Evolutionary conservation across 2,329 filamentous ascomycete genomes (phyloP).

Genomic region (Alternaria sp.): DNA sequence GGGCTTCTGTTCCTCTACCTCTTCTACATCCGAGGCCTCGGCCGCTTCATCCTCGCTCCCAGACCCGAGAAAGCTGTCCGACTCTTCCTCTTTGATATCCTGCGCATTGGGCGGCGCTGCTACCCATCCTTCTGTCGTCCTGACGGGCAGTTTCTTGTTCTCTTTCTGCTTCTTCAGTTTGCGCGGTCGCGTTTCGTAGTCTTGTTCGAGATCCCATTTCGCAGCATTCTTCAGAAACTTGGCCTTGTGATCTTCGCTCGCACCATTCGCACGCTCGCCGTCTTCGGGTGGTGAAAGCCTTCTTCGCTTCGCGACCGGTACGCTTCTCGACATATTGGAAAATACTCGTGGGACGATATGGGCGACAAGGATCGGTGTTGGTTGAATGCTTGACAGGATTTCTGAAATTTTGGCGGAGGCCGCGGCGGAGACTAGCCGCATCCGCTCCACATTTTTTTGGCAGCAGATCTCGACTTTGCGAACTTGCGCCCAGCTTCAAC

Average conservation of each 20-base stretch:
- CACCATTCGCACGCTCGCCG: slow-evolving; percentile 24
- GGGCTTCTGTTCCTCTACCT: slow-evolving; percentile 62
- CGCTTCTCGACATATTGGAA: slow-evolving; percentile 39
- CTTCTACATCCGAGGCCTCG: slow-evolving; percentile 53
- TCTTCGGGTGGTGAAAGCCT: slow-evolving; percentile 48
- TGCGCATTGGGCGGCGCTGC: slow-evolving; percentile 61
- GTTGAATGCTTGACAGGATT: slow-evolving; percentile 6
- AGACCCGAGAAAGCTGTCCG: slow-evolving; percentile 70
- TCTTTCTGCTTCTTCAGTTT: slow-evolving; percentile 78
- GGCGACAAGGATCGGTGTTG: slow-evolving; percentile 1
- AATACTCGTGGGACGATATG: slow-evolving; percentile 1
- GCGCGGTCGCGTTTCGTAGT: slow-evolving; percentile 82
- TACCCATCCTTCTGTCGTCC: slow-evolving; percentile 79
- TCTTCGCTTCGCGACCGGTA: slow-evolving; percentile 48
- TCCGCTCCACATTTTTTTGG: slow-evolving; percentile 24
- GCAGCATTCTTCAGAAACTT: slow-evolving; percentile 77
- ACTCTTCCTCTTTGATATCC: slow-evolving; percentile 61
- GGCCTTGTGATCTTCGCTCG: slow-evolving; percentile 40
- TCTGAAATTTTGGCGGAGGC: slow-evolving; percentile 37
- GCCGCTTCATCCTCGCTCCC: slow-evolving; percentile 61
- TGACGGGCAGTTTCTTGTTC: slow-evolving; percentile 81
- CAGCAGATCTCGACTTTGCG: slow-evolving; percentile 20
- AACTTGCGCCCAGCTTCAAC: slow-evolving; percentile 25
- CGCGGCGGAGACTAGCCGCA: slow-evolving; percentile 25
- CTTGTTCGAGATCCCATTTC: slow-evolving; percentile 90